These are phyloP conservation scores for Glycine latifolia DNA, from an alignment of 306 rosid genomes.

Conservation along the genomic window DNA sequence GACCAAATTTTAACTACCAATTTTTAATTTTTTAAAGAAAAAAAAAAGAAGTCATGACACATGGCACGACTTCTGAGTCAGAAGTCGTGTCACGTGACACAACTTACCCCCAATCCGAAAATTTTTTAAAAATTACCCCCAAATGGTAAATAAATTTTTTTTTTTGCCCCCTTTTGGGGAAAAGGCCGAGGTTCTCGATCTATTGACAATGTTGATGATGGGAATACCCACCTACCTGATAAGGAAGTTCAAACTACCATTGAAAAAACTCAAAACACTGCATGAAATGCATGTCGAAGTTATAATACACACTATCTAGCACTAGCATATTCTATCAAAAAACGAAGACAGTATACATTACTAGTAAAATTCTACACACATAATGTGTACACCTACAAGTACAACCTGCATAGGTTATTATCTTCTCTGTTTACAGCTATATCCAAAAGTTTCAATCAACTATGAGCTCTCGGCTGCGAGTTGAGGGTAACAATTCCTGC, in stretches of 20 bases:
- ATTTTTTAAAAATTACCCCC: too few species aligned
- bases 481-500: constrained; percentile 55
- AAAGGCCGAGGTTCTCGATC: neutral
- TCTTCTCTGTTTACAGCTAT: constrained; percentile 13
- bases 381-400: constrained; percentile 36
- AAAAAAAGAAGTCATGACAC: too few species aligned
- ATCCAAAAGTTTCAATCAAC: constrained; percentile 50
- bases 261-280: constrained; percentile 37
- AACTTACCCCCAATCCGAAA: too few species aligned
- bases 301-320: constrained; percentile 19
- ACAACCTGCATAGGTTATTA: constrained; percentile 11
- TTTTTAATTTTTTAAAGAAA: too few species aligned
- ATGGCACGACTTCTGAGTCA: too few species aligned
- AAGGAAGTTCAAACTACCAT: constrained; percentile 28
- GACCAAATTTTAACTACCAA: too few species aligned
- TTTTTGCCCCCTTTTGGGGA: too few species aligned
- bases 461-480: constrained; percentile 50
- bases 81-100: too few species aligned
- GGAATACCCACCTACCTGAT: neutral
- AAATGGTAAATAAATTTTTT: too few species aligned
- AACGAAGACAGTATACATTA: neutral
- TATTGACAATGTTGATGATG: neutral
- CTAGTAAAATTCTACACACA: constrained; percentile 40
- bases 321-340: constrained; percentile 23
- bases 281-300: constrained; percentile 15